Evolutionary conservation across 2,329 filamentous ascomycete species (phyloP).

Genomic region (Nannizzia gypsea): DNA sequence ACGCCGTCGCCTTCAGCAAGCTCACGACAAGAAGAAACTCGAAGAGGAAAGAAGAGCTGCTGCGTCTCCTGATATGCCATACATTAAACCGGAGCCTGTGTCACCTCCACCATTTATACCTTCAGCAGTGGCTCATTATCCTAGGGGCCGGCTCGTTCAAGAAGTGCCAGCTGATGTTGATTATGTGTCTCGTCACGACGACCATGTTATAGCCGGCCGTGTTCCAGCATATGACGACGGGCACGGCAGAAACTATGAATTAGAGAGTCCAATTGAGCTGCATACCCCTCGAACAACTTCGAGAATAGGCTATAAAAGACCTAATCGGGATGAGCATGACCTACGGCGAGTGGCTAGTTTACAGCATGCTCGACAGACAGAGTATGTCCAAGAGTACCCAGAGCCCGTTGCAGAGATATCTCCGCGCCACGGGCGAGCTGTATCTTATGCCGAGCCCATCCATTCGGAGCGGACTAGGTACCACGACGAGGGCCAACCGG

Average conservation of each 20-base stretch:
- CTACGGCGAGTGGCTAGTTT: constrained; percentile 38
- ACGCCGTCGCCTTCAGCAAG: constrained; percentile 38
- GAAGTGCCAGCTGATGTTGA: constrained; percentile 29
- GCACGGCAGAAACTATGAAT: constrained; percentile 18
- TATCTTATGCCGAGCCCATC: constrained; percentile 31
- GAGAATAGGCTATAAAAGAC: constrained; percentile 27
- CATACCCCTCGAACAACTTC: constrained; percentile 29
- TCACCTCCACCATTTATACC: constrained; percentile 47
- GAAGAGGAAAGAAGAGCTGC: constrained; percentile 16
- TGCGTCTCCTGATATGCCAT: constrained; percentile 34
- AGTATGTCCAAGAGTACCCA: constrained; percentile 33
- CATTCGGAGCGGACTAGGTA: constrained; percentile 27
- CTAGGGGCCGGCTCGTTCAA: constrained; percentile 14
- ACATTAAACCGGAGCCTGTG: constrained; percentile 52
- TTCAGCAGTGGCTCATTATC: background rate
- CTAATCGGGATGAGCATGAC: constrained; percentile 33
- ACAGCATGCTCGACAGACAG: constrained; percentile 34
- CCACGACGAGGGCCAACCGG: constrained; percentile 28
- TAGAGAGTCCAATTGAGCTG: constrained; percentile 23
- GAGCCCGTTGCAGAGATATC: constrained; percentile 31
- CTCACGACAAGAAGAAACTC: constrained; percentile 22
- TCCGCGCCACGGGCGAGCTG: constrained; percentile 25
- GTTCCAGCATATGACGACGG: constrained; percentile 27
- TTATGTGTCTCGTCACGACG: constrained; percentile 35
- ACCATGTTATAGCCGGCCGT: constrained; percentile 23